These are phyloP conservation scores for Taxillus chinensis DNA, from an alignment of 164 flowering plant species.

Conservation along the genomic window DNA sequence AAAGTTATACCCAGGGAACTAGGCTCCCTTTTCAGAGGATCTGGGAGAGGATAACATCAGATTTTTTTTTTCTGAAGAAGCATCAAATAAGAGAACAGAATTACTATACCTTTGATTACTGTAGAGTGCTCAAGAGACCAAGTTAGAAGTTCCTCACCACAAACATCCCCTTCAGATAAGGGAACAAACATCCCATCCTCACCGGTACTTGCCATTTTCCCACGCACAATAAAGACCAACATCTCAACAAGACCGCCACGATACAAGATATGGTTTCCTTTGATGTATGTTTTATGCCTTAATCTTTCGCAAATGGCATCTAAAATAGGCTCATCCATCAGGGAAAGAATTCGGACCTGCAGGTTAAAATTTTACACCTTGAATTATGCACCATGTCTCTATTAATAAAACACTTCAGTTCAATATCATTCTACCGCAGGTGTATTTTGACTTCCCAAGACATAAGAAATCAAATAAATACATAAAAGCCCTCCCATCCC, in stretches of 20 bases:
- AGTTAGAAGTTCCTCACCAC: conserved; percentile 85
- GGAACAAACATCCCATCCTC: conserved; percentile 28
- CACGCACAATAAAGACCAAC: conserved; percentile 67
- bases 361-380: background rate
- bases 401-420: too few species aligned
- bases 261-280: conserved; percentile 46
- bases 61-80: too few species aligned
- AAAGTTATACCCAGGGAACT: background rate
- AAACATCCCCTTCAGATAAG: conserved; percentile 62
- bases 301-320: conserved; percentile 73
- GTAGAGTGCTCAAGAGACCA: conserved; percentile 75
- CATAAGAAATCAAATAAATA: too few species aligned
- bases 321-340: conserved; percentile 58
- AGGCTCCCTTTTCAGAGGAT: too few species aligned
- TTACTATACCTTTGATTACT: conserved; percentile 37
- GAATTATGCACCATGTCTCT: too few species aligned
- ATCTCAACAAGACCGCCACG: conserved; percentile 41
- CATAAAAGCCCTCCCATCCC: too few species aligned
- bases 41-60: too few species aligned
- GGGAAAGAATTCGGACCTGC: conserved; percentile 65
- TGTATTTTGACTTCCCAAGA: too few species aligned
- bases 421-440: too few species aligned
- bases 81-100: too few species aligned
- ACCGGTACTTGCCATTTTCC: conserved; percentile 47
- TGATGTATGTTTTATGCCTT: conserved; percentile 53